These are phyloP conservation scores for Suaeda aralocaspica DNA, from an alignment of 148 eudicot species.

Conservation along the genomic window DNA sequence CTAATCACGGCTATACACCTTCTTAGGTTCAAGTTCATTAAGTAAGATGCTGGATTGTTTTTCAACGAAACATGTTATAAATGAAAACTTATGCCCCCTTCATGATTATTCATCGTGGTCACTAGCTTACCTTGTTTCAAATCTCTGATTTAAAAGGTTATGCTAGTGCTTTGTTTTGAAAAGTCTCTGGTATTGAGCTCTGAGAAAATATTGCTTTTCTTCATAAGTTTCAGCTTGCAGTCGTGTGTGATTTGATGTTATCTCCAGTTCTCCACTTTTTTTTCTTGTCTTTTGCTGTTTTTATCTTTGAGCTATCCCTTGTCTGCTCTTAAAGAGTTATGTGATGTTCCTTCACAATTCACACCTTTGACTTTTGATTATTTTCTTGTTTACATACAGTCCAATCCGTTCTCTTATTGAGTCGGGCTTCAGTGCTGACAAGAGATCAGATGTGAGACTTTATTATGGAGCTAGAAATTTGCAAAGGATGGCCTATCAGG, in stretches of 20 bases:
- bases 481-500: slow-evolving; percentile 96
- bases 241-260: not conserved
- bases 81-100: no score
- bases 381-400: slow-evolving; percentile 42
- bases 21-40: not conserved
- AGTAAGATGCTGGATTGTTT: no score
- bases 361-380: not conserved
- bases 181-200: no score
- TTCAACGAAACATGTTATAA: no score
- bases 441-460: slow-evolving; percentile 89
- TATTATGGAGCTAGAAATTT: slow-evolving; percentile 94
- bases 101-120: not conserved
- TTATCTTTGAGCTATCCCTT: not conserved
- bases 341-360: not conserved
- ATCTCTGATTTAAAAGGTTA: not conserved
- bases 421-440: slow-evolving; percentile 67
- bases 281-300: not conserved
- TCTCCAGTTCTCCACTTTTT: not conserved
- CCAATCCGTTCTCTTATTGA: slow-evolving; percentile 93
- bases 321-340: not conserved
- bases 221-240: not conserved
- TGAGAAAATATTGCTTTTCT: no score
- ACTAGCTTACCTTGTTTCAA: not conserved
- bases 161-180: not conserved
- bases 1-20: not conserved